Base-by-base conservation (phyloP, 2,329 filamentous ascomycete genomes). In the Penicillium brevicompactum region DNA sequence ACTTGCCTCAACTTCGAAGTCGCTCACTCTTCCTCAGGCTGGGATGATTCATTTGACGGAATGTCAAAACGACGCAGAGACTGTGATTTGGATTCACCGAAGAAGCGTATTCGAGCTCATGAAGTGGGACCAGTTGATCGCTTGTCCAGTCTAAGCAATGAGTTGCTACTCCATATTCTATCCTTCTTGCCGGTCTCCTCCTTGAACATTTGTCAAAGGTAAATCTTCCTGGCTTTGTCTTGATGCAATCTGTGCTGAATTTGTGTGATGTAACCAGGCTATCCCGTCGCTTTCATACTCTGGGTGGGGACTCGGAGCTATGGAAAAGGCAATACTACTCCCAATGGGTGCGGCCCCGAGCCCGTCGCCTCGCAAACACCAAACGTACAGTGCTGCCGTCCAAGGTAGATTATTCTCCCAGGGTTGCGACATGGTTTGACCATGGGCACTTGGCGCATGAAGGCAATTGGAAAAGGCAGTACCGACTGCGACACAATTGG, bases 301-400 rank as follows among this genome's bases (percentile, higher is more conserved):
- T 97, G 16, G 83, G 90, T 7, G 82, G 83, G 51, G 94, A 97
- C 72, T 88, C 89, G 0, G 91, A 97, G 70, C 78, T 97, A 53
- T 99, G 94, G 94, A 94, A 93, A 72, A 83, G 84, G 13, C 84
- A 91, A 47, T 99, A 96, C 75, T 96, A 95, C 75, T 82, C 86
- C 24, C 87, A 89, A 59, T 97, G 96, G 74, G 90, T 97, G 30
- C 83, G 90, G 34, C 92, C 91, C 38, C 85, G 92, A 67, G 89
- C 89, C 34, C 82, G 89, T 62, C 85, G 89, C 55, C 86, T 93
- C 53, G 89, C 90, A 0, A 88, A 88, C 21, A 83, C 88, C 32
- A 82, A 76, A 65, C 76, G 78, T 37, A 62, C 72, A 2, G 70
- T 62, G 38, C 56, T 71, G 6, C 63, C 72, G 21, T 67, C 75